Base-by-base conservation (phyloP, 208 protist species). In the Trypanosoma grayi region DNA sequence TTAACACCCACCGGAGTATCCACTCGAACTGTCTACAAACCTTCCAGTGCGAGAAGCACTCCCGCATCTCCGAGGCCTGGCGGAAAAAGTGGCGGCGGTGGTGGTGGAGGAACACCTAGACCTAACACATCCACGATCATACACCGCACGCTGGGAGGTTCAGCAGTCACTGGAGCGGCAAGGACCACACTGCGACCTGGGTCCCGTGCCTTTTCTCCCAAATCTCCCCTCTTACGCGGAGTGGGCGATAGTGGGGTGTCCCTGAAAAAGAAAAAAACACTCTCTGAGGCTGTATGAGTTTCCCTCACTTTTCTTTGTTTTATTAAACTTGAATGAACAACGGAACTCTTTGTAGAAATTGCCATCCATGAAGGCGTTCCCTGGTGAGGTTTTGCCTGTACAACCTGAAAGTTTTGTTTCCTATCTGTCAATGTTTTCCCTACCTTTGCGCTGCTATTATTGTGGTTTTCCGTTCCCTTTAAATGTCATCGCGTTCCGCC, bases 301-400 rank as follows among this genome's bases (percentile, higher is more conserved):
- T 24, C 14, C n/a, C 48, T 54, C 44, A 48, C 28, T 44, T 28
- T 56, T 33, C 41, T 50, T 40, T 40, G 58, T 50, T 53, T 14
- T 53, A 10, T 58, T 34, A 13, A 16, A 9, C 25, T 53, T 34
- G 4, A n/a, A n/a, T n/a, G n/a, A n/a, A n/a, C n/a, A n/a, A n/a
- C n/a, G n/a, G n/a, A n/a, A n/a, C n/a, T n/a, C n/a, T n/a, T n/a
- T n/a, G n/a, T n/a, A n/a, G n/a, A n/a, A n/a, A n/a, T n/a, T n/a
- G n/a, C n/a, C n/a, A n/a, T n/a, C n/a, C n/a, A n/a, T n/a, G n/a
- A n/a, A n/a, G n/a, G n/a, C n/a, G n/a, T n/a, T n/a, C n/a, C n/a
- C n/a, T n/a, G n/a, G n/a, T n/a, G n/a, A n/a, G n/a, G n/a, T n/a
- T n/a, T n/a, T n/a, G n/a, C n/a, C n/a, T n/a, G n/a, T n/a, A n/a